These are phyloP conservation scores for Tagetes patula DNA, from an alignment of 129 eudicot genomes.

Conservation along the genomic window DNA sequence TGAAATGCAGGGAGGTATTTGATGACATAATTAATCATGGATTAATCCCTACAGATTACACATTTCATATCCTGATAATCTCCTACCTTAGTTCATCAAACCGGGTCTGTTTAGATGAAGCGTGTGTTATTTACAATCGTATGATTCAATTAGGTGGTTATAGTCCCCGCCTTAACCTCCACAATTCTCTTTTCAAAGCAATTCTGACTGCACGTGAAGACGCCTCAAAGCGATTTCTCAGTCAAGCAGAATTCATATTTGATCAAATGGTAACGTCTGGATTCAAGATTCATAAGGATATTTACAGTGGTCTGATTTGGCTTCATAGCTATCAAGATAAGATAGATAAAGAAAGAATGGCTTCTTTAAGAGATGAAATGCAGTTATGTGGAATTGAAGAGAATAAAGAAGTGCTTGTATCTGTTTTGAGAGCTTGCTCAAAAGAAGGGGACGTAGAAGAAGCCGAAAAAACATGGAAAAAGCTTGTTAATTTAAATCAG, in stretches of 20 bases:
- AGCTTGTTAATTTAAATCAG: constrained; percentile 42
- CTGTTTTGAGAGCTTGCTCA: constrained; percentile 77
- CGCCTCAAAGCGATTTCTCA: constrained; percentile 53
- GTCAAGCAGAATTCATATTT: constrained; percentile 79
- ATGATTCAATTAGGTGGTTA: constrained; percentile 94
- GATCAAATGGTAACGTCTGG: constrained; percentile 68
- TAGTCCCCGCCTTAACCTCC: constrained; percentile 79
- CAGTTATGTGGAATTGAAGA: constrained; percentile 58
- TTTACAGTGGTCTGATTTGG: constrained; percentile 90
- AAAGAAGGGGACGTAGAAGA: constrained; percentile 75
- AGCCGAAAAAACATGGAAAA: constrained; percentile 75
- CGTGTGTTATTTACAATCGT: constrained; percentile 72
- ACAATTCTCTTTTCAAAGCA: constrained; percentile 83
- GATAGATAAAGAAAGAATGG: constrained; percentile 67
- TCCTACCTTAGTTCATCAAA: constrained; percentile 82
- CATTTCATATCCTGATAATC: constrained; percentile 71
- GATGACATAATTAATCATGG: constrained; percentile 87
- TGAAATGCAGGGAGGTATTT: constrained; percentile 74
- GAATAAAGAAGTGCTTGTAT: constrained; percentile 65
- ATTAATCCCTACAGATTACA: constrained; percentile 77
- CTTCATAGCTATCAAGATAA: constrained; percentile 86
- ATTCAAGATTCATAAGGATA: constrained; percentile 66
- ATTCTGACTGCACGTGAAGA: constrained; percentile 51
- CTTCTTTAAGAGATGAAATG: constrained; percentile 62
- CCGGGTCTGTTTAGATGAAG: constrained; percentile 66